Evolutionary conservation across 352 stramenopile genomes (phyloP).

Genomic region (Globisporangium recalcitrans): DNA sequence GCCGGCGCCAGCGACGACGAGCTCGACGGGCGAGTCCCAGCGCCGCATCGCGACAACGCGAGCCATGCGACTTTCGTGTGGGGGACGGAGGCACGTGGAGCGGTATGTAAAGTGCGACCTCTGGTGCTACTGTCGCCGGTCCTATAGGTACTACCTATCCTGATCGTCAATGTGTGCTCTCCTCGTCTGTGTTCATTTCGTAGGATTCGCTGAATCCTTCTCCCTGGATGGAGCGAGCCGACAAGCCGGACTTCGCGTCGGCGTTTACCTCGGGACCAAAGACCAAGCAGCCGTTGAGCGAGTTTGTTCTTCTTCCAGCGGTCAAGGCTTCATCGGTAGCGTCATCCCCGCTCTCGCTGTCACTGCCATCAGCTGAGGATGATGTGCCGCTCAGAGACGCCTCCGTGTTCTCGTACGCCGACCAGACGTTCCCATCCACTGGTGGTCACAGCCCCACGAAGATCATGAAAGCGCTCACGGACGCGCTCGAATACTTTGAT

Average conservation of each 20-base stretch:
- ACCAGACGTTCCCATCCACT: conserved; percentile 28
- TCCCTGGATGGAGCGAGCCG: background rate
- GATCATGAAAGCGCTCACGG: conserved; percentile 44
- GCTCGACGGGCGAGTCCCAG: background rate
- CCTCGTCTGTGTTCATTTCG: no score
- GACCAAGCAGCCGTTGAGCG: background rate
- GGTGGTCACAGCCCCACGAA: conserved; percentile 19
- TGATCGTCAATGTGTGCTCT: no score
- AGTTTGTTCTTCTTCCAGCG: background rate
- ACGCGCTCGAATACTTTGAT: conserved; percentile 26
- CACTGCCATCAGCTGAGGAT: background rate
- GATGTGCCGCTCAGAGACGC: conserved; percentile 8
- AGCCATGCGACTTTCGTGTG: conserved; percentile 11
- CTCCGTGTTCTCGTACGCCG: conserved; percentile 6
- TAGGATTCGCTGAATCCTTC: conserved; percentile 3
- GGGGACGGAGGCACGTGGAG: background rate
- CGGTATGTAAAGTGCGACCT: background rate
- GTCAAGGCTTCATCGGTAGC: background rate
- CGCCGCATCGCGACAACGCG: conserved; percentile 7
- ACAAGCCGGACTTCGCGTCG: conserved; percentile 8
- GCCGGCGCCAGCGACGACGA: conserved; percentile 11
- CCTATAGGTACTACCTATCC: no score
- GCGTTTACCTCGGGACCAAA: background rate
- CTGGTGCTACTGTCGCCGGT: background rate
- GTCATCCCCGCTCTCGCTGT: background rate